Conservation (phyloP, 2,329 filamentous ascomycete genomes). For the Aureobasidium sp. region DNA sequence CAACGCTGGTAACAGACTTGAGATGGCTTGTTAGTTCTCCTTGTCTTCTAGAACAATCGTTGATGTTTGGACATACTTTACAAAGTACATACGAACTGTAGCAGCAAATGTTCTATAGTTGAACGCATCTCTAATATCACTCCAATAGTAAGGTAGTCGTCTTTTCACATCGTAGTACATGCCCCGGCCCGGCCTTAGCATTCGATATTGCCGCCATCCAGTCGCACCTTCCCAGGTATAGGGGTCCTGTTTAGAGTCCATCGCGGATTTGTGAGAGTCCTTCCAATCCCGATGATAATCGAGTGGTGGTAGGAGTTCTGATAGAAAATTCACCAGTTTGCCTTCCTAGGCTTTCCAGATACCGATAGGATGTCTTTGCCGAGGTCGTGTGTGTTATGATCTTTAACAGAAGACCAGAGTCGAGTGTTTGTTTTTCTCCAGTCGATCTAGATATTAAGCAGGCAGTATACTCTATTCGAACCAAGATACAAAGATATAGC, state of each 20-base stretch:
- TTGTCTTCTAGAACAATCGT: not conserved
- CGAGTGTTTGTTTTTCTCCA: not conserved
- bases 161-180: slow-evolving; percentile 62
- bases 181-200: slow-evolving; percentile 52
- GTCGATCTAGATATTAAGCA: not conserved
- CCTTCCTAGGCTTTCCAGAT: not conserved
- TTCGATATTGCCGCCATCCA: slow-evolving; percentile 40
- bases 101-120: slow-evolving; percentile 62
- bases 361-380: not conserved
- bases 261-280: not conserved
- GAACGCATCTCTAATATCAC: slow-evolving; percentile 60
- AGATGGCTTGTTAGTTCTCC: not conserved
- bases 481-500: not conserved
- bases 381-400: not conserved
- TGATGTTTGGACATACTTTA: slow-evolving; percentile 45
- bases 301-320: not conserved
- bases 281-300: not conserved
- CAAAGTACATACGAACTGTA: slow-evolving; percentile 66
- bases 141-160: slow-evolving; percentile 61
- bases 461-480: not conserved
- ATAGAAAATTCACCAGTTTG: not conserved
- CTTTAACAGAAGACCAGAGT: not conserved
- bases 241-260: slow-evolving; percentile 32
- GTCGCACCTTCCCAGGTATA: slow-evolving; percentile 39
- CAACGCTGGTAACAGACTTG: slow-evolving; percentile 1